Conservation (phyloP, 2,329 filamentous ascomycete species). For the Chrysoporthe austroafricana region DNA sequence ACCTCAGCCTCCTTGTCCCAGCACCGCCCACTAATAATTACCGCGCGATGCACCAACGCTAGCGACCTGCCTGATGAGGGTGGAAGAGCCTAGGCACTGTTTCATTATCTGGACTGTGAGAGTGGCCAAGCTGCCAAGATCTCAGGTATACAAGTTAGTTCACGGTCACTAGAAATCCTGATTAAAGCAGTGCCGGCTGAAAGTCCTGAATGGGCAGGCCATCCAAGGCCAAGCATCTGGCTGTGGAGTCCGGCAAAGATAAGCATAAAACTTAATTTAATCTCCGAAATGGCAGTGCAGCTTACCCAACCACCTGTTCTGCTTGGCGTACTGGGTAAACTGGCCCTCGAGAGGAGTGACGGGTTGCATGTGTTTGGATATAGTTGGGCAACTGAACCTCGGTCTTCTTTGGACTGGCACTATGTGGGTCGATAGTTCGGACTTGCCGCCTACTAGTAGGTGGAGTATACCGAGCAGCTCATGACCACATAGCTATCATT, state of each 20-base stretch:
- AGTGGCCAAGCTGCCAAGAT: neutral
- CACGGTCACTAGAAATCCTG: neutral
- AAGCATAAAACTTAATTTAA: conserved; percentile 17
- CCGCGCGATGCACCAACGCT: neutral
- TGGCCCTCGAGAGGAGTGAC: neutral
- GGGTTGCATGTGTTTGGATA: neutral
- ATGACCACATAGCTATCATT: too few relatives aligned
- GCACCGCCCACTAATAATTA: neutral
- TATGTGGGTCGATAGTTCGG: neutral
- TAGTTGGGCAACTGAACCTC: neutral
- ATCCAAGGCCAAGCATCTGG: neutral
- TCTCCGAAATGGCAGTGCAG: neutral
- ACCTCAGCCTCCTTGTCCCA: neutral
- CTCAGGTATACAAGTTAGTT: neutral
- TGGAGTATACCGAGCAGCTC: neutral
- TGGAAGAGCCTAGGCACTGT: neutral
- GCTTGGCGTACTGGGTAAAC: neutral
- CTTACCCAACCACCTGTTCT: neutral
- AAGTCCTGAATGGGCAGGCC: conserved; percentile 2
- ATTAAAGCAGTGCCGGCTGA: neutral
- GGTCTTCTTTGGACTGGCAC: neutral
- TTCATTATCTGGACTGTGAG: neutral
- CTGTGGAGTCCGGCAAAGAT: neutral
- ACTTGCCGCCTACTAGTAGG: neutral
- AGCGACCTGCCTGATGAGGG: conserved; percentile 4